Conservation (phyloP, 2,329 filamentous ascomycete genomes). For the Leptodontidium sp. region DNA sequence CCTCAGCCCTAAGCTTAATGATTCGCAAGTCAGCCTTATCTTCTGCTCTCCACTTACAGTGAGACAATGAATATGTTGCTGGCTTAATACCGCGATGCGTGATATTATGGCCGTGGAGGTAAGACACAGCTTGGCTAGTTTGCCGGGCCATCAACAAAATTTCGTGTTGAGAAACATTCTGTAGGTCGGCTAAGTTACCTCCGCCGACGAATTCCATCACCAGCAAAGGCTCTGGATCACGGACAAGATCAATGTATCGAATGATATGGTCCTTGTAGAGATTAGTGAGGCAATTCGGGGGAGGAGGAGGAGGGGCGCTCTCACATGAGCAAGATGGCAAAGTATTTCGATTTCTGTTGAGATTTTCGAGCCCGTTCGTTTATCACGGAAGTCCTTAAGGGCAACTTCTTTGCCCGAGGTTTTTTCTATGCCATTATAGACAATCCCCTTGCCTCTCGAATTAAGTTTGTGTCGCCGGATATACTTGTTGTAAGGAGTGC, state of each 20-base stretch:
- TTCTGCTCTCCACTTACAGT: no score
- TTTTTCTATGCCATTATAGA: conserved; percentile 1
- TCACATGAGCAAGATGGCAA: neutral
- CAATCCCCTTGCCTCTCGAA: neutral
- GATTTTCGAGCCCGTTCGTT: neutral
- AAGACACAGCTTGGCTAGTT: neutral
- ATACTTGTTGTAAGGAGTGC: neutral
- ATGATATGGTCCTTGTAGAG: neutral
- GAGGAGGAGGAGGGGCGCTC: neutral
- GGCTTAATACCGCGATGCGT: neutral
- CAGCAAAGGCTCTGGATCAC: neutral
- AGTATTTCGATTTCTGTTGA: neutral
- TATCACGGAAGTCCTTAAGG: neutral
- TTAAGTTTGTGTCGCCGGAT: neutral
- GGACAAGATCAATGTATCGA: neutral
- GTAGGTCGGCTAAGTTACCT: neutral
- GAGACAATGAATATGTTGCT: neutral
- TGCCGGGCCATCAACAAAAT: neutral
- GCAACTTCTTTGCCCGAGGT: neutral
- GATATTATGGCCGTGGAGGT: neutral
- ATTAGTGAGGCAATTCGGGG: neutral
- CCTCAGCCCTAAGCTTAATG: no score
- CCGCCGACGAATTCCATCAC: neutral
- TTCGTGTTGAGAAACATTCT: neutral
- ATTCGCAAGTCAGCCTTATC: no score